phyloP scores from a whole-genome alignment of 305 asterid genomes.

The Coffea humblotiana region DNA sequence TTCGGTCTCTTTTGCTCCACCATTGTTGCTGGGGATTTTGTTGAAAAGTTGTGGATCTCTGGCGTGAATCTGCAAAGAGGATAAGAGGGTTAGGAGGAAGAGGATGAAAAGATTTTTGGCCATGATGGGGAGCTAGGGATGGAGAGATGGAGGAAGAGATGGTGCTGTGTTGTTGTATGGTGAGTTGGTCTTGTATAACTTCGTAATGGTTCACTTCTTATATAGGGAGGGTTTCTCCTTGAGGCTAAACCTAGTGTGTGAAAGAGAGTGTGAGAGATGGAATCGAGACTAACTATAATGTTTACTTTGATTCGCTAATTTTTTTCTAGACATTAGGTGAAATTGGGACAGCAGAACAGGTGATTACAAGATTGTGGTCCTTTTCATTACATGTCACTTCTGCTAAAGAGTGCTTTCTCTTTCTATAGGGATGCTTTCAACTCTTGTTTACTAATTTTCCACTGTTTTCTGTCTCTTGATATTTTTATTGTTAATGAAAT shows the following conservation, averaged over 20 bases:
- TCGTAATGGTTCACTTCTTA: constrained; percentile 27
- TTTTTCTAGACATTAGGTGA: constrained; percentile 41
- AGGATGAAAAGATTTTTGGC: constrained; percentile 40
- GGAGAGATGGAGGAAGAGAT: not conserved
- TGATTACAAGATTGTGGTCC: constrained; percentile 35
- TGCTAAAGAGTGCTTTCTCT: constrained; percentile 2
- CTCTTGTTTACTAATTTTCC: not conserved
- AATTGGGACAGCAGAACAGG: constrained; percentile 30
- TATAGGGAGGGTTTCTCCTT: constrained; percentile 31
- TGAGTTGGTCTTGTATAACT: constrained; percentile 27
- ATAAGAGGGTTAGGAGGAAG: constrained; percentile 43
- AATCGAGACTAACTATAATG: constrained; percentile 18
- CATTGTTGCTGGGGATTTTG: constrained; percentile 55
- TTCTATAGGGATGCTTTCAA: constrained; percentile 2
- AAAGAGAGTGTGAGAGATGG: not conserved
- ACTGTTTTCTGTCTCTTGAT: not conserved
- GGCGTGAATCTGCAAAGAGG: constrained; percentile 46
- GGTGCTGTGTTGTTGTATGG: constrained; percentile 7
- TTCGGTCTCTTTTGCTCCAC: constrained; percentile 20
- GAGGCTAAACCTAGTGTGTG: not conserved
- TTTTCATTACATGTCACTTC: constrained; percentile 15
- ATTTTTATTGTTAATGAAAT: not conserved
- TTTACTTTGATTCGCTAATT: not conserved
- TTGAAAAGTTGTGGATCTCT: constrained; percentile 72
- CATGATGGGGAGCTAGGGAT: constrained; percentile 45